A percentile compares a stretch with the other conserved stretches of the same genome.
Conservation (phyloP, 345 rosid genomes). For the Streptanthus diversifolius region DNA sequence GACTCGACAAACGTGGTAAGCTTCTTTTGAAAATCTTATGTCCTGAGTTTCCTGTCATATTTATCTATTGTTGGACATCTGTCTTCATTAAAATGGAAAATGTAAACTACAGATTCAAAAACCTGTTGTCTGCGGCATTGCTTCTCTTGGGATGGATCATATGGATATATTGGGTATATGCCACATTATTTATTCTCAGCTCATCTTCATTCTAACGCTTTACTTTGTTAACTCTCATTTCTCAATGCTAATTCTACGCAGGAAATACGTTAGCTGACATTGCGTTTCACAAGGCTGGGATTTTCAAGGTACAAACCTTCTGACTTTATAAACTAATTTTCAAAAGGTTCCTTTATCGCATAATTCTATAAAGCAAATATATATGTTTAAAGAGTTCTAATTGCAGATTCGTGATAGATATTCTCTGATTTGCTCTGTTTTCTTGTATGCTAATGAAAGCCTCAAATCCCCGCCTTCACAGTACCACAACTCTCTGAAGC, state of each 20-base stretch:
- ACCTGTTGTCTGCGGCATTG: constrained; percentile 81
- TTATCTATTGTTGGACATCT: not conserved
- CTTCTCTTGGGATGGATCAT: constrained; percentile 92
- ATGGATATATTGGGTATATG: constrained; percentile 62
- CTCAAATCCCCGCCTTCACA: constrained; percentile 79
- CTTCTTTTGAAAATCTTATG: constrained; percentile 18
- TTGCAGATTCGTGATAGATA: constrained; percentile 39
- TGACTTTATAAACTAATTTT: not conserved
- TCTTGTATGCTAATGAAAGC: constrained; percentile 66
- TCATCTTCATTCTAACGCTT: not conserved
- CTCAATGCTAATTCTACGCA: constrained; percentile 33
- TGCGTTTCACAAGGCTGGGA: constrained; percentile 88
- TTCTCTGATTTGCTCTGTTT: constrained; percentile 51
- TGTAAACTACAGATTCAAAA: constrained; percentile 59
- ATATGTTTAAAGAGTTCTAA: constrained; percentile 25
- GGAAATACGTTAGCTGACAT: constrained; percentile 72
- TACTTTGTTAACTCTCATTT: constrained; percentile 4
- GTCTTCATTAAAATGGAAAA: not conserved
- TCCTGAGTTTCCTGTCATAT: constrained; percentile 1
- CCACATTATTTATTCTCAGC: not conserved
- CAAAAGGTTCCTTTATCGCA: constrained; percentile 2
- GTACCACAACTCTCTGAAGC: constrained; percentile 80
- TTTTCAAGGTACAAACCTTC: constrained; percentile 68
- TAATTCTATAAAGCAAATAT: constrained; percentile 17
- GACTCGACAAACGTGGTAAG: constrained; percentile 89